phyloP scores from a whole-genome alignment of 768 basidiomycete species.

The Lactarius evosmus region DNA sequence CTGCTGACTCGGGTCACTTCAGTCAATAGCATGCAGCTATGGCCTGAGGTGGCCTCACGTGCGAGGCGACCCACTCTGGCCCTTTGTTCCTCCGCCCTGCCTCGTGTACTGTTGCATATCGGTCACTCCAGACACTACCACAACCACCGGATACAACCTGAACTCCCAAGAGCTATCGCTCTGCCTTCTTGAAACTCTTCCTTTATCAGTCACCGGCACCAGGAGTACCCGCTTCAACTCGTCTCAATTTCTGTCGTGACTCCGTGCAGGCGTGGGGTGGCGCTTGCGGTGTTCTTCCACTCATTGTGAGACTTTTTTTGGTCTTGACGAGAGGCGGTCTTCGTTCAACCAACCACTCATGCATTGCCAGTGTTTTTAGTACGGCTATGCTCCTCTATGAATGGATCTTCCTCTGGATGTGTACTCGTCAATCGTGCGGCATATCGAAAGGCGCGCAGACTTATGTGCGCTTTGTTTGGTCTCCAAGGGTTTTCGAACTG shows the following conservation, averaged over 20 bases:
- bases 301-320: slow-evolving; percentile 3
- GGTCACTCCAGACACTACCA: not conserved
- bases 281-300: slow-evolving; percentile 1
- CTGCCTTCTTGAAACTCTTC: not conserved
- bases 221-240: not conserved
- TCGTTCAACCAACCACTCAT: not conserved
- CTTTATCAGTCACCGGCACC: not conserved
- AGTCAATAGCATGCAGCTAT: too few species aligned
- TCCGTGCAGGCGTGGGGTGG: not conserved
- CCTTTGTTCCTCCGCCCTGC: not conserved
- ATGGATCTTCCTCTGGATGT: slow-evolving; percentile 62
- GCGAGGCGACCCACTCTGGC: not conserved
- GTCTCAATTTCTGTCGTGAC: not conserved
- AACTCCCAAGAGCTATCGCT: not conserved
- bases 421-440: slow-evolving; percentile 53
- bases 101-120: not conserved
- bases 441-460: slow-evolving; percentile 51
- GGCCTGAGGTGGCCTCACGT: too few species aligned
- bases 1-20: not conserved
- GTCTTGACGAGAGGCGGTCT: not conserved
- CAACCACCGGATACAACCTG: not conserved
- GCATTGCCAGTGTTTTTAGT: not conserved
- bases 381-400: slow-evolving; percentile 14
- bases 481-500: slow-evolving; percentile 50
- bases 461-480: slow-evolving; percentile 57